Percentiles rank a stretch among this genome's conserved stretches.
These are phyloP conservation scores for Populus pruinosa DNA, from an alignment of 345 rosid species.

Conservation along the genomic window DNA sequence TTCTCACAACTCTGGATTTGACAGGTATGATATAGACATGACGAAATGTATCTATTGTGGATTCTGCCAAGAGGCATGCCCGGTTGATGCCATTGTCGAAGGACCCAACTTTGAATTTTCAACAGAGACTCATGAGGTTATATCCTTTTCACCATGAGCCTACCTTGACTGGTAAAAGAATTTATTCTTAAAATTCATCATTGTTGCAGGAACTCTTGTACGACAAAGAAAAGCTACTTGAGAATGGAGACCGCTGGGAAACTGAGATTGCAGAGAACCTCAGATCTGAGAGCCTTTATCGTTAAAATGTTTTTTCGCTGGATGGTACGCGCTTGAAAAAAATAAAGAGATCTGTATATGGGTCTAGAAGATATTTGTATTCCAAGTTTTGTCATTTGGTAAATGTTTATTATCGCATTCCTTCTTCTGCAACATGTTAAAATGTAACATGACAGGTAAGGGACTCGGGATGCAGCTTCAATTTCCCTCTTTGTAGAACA, in stretches of 20 bases:
- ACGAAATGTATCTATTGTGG: slow-evolving; percentile 98
- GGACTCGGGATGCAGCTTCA: neutral
- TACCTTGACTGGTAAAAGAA: neutral
- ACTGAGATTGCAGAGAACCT: slow-evolving; percentile 97
- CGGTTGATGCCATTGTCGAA: slow-evolving; percentile 97
- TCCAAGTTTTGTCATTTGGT: neutral
- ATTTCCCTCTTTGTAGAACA: neutral
- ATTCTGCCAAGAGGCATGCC: slow-evolving; percentile 99
- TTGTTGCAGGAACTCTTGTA: slow-evolving; percentile 77
- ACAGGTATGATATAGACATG: slow-evolving; percentile 93
- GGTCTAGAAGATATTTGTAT: slow-evolving; percentile 20
- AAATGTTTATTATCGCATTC: slow-evolving; percentile 5
- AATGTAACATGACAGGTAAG: neutral
- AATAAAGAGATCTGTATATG: slow-evolving; percentile 25
- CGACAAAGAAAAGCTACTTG: slow-evolving; percentile 94
- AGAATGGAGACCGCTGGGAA: slow-evolving; percentile 97
- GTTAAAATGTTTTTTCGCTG: slow-evolving; percentile 34
- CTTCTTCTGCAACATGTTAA: slow-evolving; percentile 5
- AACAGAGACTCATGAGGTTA: slow-evolving; percentile 96
- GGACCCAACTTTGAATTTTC: slow-evolving; percentile 97
- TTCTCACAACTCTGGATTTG: slow-evolving; percentile 5
- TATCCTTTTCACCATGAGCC: neutral
- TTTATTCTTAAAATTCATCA: neutral
- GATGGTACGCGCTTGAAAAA: slow-evolving; percentile 9
- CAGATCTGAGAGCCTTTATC: slow-evolving; percentile 89